phyloP scores from a whole-genome alignment of 2,329 filamentous ascomycete species.

The Ophiosphaerella herpotricha region DNA sequence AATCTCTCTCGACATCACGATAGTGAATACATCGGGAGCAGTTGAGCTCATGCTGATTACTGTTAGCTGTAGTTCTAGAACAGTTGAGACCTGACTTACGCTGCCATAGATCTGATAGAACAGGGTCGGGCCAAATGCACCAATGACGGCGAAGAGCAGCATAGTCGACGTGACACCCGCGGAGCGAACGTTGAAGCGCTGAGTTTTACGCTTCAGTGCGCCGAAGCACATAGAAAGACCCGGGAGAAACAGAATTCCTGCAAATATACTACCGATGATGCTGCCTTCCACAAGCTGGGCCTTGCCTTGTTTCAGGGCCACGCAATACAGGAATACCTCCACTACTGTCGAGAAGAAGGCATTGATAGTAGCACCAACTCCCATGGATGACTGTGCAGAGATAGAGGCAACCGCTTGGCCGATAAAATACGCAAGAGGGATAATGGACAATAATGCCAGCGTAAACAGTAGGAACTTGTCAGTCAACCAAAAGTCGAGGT shows the following conservation, averaged over 20 bases:
- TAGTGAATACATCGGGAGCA: slow-evolving; percentile 68
- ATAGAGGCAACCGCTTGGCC: slow-evolving; percentile 98
- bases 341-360: slow-evolving; percentile 98
- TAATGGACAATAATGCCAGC: slow-evolving; percentile 85
- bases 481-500: slow-evolving; percentile 74
- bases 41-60: slow-evolving; percentile 78
- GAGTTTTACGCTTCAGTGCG: slow-evolving; percentile 95
- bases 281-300: slow-evolving; percentile 92
- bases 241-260: slow-evolving; percentile 90
- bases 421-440: slow-evolving; percentile 96
- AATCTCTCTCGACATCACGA: slow-evolving; percentile 68
- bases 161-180: slow-evolving; percentile 97
- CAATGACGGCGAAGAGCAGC: slow-evolving; percentile 94
- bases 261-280: slow-evolving; percentile 97
- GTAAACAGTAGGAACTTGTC: slow-evolving; percentile 85
- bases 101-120: slow-evolving; percentile 99
- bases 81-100: slow-evolving; percentile 42
- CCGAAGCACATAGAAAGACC: slow-evolving; percentile 99
- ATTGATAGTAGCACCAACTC: slow-evolving; percentile 93
- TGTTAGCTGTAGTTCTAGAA: slow-evolving; percentile 39
- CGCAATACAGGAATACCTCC: slow-evolving; percentile 96
- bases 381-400: slow-evolving; percentile 98
- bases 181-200: slow-evolving; percentile 95
- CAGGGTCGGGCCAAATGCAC: slow-evolving; percentile 90
- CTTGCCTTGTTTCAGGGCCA: slow-evolving; percentile 91